These are phyloP conservation scores for Aspergillus funiculosus DNA, from an alignment of 495 filamentous ascomycete genomes.

Conservation along the genomic window DNA sequence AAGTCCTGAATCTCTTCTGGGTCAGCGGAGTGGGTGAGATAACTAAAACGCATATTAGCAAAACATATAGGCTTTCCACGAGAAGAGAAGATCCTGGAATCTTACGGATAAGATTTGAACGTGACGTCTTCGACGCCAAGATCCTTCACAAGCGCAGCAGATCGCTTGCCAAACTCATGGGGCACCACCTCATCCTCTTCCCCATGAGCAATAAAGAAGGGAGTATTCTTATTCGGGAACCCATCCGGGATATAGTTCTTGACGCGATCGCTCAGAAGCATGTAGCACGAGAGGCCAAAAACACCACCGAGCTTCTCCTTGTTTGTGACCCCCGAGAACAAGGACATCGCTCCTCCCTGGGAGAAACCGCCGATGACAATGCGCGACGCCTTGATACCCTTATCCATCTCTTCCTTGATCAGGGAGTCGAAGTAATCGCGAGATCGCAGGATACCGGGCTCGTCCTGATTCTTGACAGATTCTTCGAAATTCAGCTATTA, in stretches of 20 bases:
- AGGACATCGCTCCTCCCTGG: conserved; percentile 55
- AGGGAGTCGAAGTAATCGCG: conserved; percentile 71
- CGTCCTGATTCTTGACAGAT: conserved; percentile 57
- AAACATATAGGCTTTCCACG: not conserved
- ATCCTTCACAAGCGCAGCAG: conserved; percentile 55
- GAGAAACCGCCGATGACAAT: conserved; percentile 76
- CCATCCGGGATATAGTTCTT: conserved; percentile 57
- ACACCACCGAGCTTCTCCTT: conserved; percentile 78
- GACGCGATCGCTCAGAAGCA: conserved; percentile 69
- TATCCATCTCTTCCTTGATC: conserved; percentile 74
- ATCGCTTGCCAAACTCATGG: conserved; percentile 59
- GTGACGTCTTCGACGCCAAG: conserved; percentile 62
- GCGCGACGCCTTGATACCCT: conserved; percentile 74
- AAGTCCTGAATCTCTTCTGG: conserved; percentile 76
- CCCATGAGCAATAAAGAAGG: conserved; percentile 86
- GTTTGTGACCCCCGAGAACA: conserved; percentile 65
- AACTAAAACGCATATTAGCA: conserved; percentile 37
- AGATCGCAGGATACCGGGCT: conserved; percentile 68
- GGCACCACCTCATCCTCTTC: conserved; percentile 65
- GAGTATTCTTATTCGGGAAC: conserved; percentile 68
- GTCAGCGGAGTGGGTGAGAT: conserved; percentile 70
- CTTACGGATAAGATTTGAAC: conserved; percentile 70
- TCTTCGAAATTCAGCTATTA: conserved; percentile 44
- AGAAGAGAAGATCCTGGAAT: conserved; percentile 16
- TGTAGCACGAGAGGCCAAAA: conserved; percentile 76